These are phyloP conservation scores for Rubia balearica DNA, from an alignment of 305 asterid species.

Conservation along the genomic window DNA sequence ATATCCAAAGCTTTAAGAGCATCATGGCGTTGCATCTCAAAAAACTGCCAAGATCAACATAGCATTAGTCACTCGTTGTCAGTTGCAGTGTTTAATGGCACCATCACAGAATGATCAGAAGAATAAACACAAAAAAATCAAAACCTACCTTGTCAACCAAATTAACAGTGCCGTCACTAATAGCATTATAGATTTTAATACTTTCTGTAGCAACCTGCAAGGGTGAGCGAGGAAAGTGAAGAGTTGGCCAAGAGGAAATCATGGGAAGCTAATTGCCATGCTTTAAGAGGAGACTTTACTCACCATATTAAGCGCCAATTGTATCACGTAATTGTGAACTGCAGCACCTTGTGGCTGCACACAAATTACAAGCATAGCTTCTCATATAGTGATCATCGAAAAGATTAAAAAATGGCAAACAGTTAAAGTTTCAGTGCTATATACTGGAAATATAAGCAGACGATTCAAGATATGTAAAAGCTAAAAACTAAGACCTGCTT, in stretches of 20 bases:
- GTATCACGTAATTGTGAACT: conserved; percentile 70
- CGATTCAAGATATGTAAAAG: not conserved
- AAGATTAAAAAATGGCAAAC: not conserved
- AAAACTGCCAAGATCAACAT: conserved; percentile 49
- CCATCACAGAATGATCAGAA: not conserved
- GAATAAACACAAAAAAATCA: conserved; percentile 13
- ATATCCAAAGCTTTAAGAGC: conserved; percentile 88
- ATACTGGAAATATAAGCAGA: not conserved
- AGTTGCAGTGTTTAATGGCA: not conserved
- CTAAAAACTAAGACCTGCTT: conserved; percentile 15
- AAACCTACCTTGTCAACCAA: conserved; percentile 85
- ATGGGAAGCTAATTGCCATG: not conserved
- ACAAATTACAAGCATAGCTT: conserved; percentile 20
- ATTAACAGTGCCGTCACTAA: conserved; percentile 82
- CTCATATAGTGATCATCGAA: conserved; percentile 8
- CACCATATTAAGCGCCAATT: conserved; percentile 93
- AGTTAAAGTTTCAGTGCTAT: not conserved
- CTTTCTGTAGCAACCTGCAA: conserved; percentile 90
- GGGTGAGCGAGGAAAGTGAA: not conserved
- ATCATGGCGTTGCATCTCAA: conserved; percentile 95
- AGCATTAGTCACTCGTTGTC: conserved; percentile 12
- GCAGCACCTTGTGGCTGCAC: conserved; percentile 99
- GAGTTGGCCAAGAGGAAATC: conserved; percentile 2
- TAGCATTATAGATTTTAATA: conserved; percentile 74
- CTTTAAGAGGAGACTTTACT: not conserved